phyloP scores from a whole-genome alignment of 495 filamentous ascomycete genomes.

The Pseudevernia furfuracea region DNA sequence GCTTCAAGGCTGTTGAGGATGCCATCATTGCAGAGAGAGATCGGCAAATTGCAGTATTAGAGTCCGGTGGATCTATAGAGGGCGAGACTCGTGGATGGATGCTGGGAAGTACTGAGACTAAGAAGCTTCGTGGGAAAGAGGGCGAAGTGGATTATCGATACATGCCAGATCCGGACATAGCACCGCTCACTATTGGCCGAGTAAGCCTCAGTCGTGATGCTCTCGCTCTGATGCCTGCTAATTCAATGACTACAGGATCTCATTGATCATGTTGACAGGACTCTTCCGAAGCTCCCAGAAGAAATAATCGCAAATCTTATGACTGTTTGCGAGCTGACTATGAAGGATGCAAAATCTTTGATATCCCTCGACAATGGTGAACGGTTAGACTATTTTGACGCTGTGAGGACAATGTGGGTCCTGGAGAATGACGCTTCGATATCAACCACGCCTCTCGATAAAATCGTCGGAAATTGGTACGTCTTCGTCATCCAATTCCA shows the following conservation, averaged over 20 bases:
- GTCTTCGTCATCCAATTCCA: not conserved
- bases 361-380: slow-evolving; percentile 70
- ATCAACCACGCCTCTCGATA: not conserved
- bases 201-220: slow-evolving; percentile 24
- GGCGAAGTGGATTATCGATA: slow-evolving; percentile 97
- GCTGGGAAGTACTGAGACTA: slow-evolving; percentile 66
- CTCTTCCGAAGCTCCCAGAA: slow-evolving; percentile 64
- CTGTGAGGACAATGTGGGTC: slow-evolving; percentile 36
- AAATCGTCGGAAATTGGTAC: slow-evolving; percentile 30
- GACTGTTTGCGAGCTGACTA: slow-evolving; percentile 52
- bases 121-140: slow-evolving; percentile 78
- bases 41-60: slow-evolving; percentile 74
- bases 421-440: not conserved
- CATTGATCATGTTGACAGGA: slow-evolving; percentile 49
- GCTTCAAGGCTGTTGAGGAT: slow-evolving; percentile 89
- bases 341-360: slow-evolving; percentile 85
- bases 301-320: slow-evolving; percentile 53
- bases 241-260: slow-evolving; percentile 41
- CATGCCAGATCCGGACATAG: slow-evolving; percentile 94
- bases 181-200: slow-evolving; percentile 64
- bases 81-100: slow-evolving; percentile 95
- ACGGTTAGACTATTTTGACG: slow-evolving; percentile 74
- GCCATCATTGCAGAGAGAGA: slow-evolving; percentile 86
- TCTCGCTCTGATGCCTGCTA: not conserved
- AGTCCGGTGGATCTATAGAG: slow-evolving; percentile 66